Conservation (phyloP, 352 stramenopile genomes). For the Phytopythium mirpurense region DNA sequence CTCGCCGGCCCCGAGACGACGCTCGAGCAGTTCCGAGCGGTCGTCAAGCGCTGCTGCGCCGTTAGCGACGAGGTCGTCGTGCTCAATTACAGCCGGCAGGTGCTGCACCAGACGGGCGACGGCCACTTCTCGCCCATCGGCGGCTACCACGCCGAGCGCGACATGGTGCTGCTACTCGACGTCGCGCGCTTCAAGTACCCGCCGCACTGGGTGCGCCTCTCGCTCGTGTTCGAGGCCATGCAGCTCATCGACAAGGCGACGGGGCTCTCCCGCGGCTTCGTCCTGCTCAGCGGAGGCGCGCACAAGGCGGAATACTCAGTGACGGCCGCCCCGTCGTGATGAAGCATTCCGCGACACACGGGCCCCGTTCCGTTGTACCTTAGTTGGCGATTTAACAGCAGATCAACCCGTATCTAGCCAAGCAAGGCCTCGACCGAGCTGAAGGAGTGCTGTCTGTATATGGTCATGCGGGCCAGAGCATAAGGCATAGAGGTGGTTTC, state of each 20-base stretch:
- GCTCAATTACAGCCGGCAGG: conserved; percentile 89
- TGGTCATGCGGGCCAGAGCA: too few species aligned
- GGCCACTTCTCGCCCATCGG: conserved; percentile 97
- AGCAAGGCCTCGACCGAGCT: too few species aligned
- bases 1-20: conserved; percentile 31
- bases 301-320: not conserved
- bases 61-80: conserved; percentile 86
- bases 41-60: conserved; percentile 73
- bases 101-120: conserved; percentile 91
- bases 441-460: too few species aligned
- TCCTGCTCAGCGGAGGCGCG: conserved; percentile 34
- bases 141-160: conserved; percentile 88
- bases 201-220: conserved; percentile 78
- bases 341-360: too few species aligned
- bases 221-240: conserved; percentile 46
- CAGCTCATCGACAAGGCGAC: conserved; percentile 42
- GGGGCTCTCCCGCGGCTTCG: conserved; percentile 30
- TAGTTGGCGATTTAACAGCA: too few species aligned
- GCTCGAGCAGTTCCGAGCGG: conserved; percentile 44
- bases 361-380: too few species aligned
- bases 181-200: conserved; percentile 96
- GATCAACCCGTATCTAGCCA: too few species aligned
- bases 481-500: too few species aligned
- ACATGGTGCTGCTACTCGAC: conserved; percentile 95
- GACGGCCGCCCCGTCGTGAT: too few species aligned